phyloP scores from a whole-genome alignment of 495 filamentous ascomycete species.

The Daldinia loculata region DNA sequence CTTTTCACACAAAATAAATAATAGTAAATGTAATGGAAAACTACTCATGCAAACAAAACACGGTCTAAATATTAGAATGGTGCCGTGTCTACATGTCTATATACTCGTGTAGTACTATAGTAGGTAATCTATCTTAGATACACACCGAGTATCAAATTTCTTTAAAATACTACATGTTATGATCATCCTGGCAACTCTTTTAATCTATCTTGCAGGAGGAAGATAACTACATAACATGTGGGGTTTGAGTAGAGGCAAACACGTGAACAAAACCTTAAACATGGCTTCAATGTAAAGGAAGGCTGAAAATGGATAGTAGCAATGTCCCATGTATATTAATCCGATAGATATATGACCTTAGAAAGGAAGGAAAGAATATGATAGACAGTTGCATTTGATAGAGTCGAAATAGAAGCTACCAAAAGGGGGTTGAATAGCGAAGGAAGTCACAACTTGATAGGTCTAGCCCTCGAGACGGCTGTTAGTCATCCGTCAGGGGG shows the following conservation, averaged over 20 bases:
- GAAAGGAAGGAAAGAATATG: constrained; percentile 31
- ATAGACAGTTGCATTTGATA: constrained; percentile 10
- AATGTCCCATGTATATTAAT: not conserved
- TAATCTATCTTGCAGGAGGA: constrained; percentile 28
- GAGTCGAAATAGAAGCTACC: constrained; percentile 25
- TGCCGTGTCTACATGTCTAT: not conserved
- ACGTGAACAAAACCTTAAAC: constrained; percentile 2
- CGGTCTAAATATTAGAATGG: not conserved
- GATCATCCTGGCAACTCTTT: not conserved
- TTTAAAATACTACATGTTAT: not conserved
- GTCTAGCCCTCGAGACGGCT: not conserved
- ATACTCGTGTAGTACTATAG: not conserved
- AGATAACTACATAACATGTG: constrained; percentile 7
- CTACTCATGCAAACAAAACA: not conserved
- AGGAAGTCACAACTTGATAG: not conserved
- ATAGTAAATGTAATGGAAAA: not conserved
- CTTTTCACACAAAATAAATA: not conserved
- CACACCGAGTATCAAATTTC: not conserved
- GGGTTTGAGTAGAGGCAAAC: constrained; percentile 2
- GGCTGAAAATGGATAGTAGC: not conserved
- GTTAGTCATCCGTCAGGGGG: constrained; percentile 5
- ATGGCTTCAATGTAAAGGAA: not conserved
- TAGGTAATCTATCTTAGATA: not conserved
- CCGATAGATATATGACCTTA: not conserved
- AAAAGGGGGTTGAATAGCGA: constrained; percentile 28